Evolutionary conservation across 176 grass and related monocot species (phyloP), one percentile per base, ranked within the genome.

Genomic region (Bonia amplexicaulis): DNA sequence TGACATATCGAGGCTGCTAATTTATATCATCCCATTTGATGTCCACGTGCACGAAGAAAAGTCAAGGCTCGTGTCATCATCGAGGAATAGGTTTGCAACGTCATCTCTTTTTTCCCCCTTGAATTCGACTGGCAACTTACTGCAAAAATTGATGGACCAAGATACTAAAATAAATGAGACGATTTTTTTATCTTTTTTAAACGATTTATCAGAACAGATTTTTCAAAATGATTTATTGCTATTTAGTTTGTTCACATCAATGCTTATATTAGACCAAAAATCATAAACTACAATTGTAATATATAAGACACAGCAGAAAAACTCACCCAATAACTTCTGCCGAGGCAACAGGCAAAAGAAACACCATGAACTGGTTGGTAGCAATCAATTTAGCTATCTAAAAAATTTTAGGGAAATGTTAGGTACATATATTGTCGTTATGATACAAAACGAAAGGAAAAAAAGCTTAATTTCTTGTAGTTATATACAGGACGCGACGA

Each of bases 11-110:
- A 33, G 31, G 31, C 3, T 33, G 31, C 3, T 33, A 33, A 33
- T 33, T 33, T 33, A 33, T 33, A n/a, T 29, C 31, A 42, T 53
- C 59, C 60, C 22, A 27, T 66, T 54, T 66, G 72, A 67, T 8
- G 15, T 44, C 47, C 72, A 76, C 82, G 60, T 67, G 72, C 7
- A 44, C 8, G 5, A 68, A 41, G 31, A 52, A 39, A 84, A 76
- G 82, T 77, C 73, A 58, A 84, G 71, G 15, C 15, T 1, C 8
- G 16, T 77, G 82, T 69, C 62, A 37, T 85, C 73, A 57, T 27
- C 45, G 47, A 27, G 47, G n/a, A 54, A 53, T 77, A 53, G 1
- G 33, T 53, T 27, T 42, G 31, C 44, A 22, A 27, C 82, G 45
- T 66, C 59, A 66, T 14, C 8, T 37, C 4, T 14, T 47, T 26